phyloP scores from a whole-genome alignment of 208 protist species.

The Leishmania tropica region DNA sequence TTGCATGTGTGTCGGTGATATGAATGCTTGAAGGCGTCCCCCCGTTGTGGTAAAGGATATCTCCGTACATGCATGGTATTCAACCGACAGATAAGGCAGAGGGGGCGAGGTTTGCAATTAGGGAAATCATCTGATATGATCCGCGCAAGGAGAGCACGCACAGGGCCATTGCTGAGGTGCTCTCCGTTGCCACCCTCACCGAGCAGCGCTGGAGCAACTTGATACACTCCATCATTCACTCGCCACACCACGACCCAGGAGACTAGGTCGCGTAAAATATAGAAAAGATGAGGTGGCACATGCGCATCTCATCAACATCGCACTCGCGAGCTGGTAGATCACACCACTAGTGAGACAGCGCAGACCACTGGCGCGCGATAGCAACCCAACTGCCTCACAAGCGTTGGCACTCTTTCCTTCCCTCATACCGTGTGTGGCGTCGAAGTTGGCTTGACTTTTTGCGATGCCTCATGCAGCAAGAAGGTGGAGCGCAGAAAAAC shows the following conservation, averaged over 20 bases:
- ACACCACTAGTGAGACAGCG: background rate
- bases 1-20: background rate
- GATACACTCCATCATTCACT: background rate
- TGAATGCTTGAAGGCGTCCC: background rate
- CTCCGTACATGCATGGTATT: background rate
- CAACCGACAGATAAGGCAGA: background rate
- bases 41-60: background rate
- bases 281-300: background rate
- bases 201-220: background rate
- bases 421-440: background rate
- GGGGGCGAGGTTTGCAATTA: background rate
- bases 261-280: background rate
- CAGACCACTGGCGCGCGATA: background rate
- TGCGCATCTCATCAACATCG: background rate
- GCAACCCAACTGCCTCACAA: background rate
- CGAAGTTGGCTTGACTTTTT: background rate
- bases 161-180: background rate
- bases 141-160: background rate
- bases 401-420: background rate
- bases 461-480: background rate
- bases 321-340: background rate
- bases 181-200: background rate
- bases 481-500: background rate
- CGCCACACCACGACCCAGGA: background rate
- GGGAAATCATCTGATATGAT: background rate